phyloP scores from a whole-genome alignment of 2,329 filamentous ascomycete species.

The Coniochaeta prunicola region DNA sequence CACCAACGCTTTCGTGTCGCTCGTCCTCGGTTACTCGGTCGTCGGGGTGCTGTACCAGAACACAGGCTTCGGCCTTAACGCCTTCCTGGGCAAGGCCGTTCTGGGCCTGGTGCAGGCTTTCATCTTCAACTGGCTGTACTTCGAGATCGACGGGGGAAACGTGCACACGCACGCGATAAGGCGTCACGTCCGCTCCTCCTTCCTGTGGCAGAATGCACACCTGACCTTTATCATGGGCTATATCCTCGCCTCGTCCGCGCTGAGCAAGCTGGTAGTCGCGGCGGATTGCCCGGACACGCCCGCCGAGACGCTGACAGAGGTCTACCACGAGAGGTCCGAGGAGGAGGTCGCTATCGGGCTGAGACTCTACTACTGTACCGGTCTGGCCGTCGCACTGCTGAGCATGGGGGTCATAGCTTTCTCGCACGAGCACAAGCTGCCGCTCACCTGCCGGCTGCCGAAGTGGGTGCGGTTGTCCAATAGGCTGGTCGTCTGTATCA shows the following conservation, averaged over 20 bases:
- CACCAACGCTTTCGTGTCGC: slow-evolving; percentile 55
- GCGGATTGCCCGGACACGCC: slow-evolving; percentile 44
- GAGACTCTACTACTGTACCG: slow-evolving; percentile 58
- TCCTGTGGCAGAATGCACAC: slow-evolving; percentile 49
- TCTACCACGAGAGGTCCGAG: slow-evolving; percentile 41
- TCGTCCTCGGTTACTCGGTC: slow-evolving; percentile 59
- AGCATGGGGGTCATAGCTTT: slow-evolving; percentile 48
- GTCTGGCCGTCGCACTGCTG: slow-evolving; percentile 46
- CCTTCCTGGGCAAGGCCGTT: slow-evolving; percentile 55
- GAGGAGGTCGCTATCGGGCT: slow-evolving; percentile 43
- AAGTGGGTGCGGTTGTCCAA: slow-evolving; percentile 44
- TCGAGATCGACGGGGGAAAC: slow-evolving; percentile 52
- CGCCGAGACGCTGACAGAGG: slow-evolving; percentile 38
- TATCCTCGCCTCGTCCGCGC: slow-evolving; percentile 49
- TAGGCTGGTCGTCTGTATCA: slow-evolving; percentile 38
- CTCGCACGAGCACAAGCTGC: slow-evolving; percentile 47
- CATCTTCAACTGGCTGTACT: slow-evolving; percentile 56
- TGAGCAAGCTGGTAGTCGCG: slow-evolving; percentile 52
- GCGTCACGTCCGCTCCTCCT: slow-evolving; percentile 35
- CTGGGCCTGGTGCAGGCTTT: slow-evolving; percentile 51
- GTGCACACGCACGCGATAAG: slow-evolving; percentile 55
- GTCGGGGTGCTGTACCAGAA: slow-evolving; percentile 55
- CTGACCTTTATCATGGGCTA: slow-evolving; percentile 58
- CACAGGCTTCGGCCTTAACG: slow-evolving; percentile 44
- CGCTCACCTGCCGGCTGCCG: slow-evolving; percentile 37